Evolutionary conservation across 768 basidiomycete genomes (phyloP).

Genomic region (Boletus huronensis): DNA sequence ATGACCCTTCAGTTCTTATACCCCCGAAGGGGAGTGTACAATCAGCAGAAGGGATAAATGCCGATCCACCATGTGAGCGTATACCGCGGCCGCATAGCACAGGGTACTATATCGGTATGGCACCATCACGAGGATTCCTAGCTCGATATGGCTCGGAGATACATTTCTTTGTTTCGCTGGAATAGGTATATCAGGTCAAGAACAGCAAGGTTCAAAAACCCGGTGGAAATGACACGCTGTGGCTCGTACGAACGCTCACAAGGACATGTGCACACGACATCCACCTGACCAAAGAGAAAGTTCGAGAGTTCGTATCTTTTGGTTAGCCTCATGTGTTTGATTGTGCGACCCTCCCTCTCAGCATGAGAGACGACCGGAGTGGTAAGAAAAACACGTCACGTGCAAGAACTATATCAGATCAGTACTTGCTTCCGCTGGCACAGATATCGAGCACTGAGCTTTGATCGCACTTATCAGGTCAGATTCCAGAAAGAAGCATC

Average conservation of each 20-base stretch:
- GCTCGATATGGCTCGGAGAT: background rate
- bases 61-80: constrained; percentile 9
- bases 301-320: background rate
- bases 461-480: constrained; percentile 20
- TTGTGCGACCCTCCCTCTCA: constrained; percentile 1
- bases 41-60: background rate
- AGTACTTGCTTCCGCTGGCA: background rate
- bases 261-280: constrained; percentile 13
- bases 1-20: constrained; percentile 18
- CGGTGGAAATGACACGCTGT: background rate
- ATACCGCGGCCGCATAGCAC: constrained; percentile 1
- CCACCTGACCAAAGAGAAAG: constrained; percentile 10
- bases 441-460: constrained; percentile 10
- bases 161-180: constrained; percentile 8
- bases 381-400: constrained; percentile 11
- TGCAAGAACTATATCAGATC: constrained; percentile 4
- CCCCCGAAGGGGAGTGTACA: background rate
- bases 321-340: constrained; percentile 9
- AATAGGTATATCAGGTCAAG: constrained; percentile 3
- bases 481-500: constrained; percentile 13
- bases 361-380: constrained; percentile 2
- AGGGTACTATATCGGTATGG: constrained; percentile 11
- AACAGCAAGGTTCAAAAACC: background rate
- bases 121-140: constrained; percentile 6
- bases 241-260: constrained; percentile 1